Conservation (phyloP, 176 grass and related monocot species). For the Ampelocalamus luodianensis region DNA sequence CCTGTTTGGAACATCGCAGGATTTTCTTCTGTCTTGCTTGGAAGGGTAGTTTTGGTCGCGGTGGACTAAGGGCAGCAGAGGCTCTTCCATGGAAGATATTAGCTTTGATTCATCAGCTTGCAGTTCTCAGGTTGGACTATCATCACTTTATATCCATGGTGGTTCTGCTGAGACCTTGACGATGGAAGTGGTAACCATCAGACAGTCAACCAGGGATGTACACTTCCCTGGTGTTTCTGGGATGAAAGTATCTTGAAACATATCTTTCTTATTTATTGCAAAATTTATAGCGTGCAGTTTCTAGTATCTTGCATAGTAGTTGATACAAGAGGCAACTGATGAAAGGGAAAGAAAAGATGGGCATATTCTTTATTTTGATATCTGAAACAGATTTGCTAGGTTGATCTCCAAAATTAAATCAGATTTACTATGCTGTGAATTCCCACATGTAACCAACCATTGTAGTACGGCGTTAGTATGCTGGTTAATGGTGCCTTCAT, state of each 20-base stretch:
- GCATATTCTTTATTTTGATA: constrained; percentile 24
- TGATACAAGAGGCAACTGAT: constrained; percentile 52
- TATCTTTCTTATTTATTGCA: constrained; percentile 56
- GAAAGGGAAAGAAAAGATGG: constrained; percentile 50
- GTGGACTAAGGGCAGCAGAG: constrained; percentile 49
- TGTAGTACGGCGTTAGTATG: not conserved
- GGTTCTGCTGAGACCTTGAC: constrained; percentile 25
- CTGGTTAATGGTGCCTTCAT: not conserved
- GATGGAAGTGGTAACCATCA: constrained; percentile 22
- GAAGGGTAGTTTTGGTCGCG: constrained; percentile 7
- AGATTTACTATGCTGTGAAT: not conserved
- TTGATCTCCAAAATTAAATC: constrained; percentile 8
- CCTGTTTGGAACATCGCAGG: constrained; percentile 49
- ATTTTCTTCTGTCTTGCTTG: constrained; percentile 47
- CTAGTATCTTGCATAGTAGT: constrained; percentile 50
- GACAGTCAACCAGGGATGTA: constrained; percentile 36
- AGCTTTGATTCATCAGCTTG: constrained; percentile 37
- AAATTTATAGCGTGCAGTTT: constrained; percentile 47
- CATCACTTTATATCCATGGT: constrained; percentile 46
- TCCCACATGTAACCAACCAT: not conserved
- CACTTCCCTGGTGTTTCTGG: constrained; percentile 49
- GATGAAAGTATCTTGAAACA: constrained; percentile 36
- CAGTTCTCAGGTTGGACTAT: constrained; percentile 31
- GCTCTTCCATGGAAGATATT: constrained; percentile 49
- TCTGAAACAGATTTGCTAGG: constrained; percentile 32